Evolutionary conservation across 2,329 filamentous ascomycete species (phyloP).

Genomic region (Tolypocladium paradoxum): DNA sequence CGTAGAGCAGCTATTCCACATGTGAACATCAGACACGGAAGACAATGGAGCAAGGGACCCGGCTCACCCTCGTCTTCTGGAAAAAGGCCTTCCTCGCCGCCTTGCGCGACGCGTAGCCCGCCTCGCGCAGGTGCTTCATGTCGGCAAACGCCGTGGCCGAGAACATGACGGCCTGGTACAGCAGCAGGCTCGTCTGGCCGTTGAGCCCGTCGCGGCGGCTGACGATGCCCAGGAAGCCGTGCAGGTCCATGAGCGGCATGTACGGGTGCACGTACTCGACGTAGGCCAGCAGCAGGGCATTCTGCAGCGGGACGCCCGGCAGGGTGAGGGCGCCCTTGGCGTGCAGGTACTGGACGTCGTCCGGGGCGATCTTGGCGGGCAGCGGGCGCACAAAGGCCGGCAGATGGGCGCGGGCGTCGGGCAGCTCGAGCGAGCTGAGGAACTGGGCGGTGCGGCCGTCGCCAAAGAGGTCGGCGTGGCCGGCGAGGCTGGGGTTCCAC

Average conservation of each 20-base stretch:
- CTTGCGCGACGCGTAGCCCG: constrained; percentile 69
- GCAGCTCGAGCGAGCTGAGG: constrained; percentile 35
- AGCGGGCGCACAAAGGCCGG: constrained; percentile 69
- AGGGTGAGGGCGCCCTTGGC: constrained; percentile 77
- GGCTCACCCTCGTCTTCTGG: constrained; percentile 68
- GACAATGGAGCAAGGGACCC: no score
- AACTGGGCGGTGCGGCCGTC: constrained; percentile 31
- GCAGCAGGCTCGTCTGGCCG: constrained; percentile 67
- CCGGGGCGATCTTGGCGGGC: constrained; percentile 62
- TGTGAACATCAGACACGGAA: no score
- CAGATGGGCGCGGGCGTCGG: constrained; percentile 36
- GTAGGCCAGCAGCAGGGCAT: constrained; percentile 71
- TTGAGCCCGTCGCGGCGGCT: constrained; percentile 56
- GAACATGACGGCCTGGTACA: constrained; percentile 95
- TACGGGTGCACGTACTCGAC: constrained; percentile 87
- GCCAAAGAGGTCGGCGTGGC: constrained; percentile 22
- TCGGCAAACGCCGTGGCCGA: constrained; percentile 82
- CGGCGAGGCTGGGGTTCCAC: constrained; percentile 8
- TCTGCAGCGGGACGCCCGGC: constrained; percentile 59
- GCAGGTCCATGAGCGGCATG: constrained; percentile 74
- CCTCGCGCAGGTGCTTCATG: constrained; percentile 61
- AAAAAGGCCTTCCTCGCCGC: constrained; percentile 82
- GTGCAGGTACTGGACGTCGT: constrained; percentile 75
- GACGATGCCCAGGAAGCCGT: constrained; percentile 49
- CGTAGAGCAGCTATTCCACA: constrained; percentile 65